Base-by-base conservation (phyloP, 805 yeast species). In the Sugiyamaella qingdaonensis region DNA sequence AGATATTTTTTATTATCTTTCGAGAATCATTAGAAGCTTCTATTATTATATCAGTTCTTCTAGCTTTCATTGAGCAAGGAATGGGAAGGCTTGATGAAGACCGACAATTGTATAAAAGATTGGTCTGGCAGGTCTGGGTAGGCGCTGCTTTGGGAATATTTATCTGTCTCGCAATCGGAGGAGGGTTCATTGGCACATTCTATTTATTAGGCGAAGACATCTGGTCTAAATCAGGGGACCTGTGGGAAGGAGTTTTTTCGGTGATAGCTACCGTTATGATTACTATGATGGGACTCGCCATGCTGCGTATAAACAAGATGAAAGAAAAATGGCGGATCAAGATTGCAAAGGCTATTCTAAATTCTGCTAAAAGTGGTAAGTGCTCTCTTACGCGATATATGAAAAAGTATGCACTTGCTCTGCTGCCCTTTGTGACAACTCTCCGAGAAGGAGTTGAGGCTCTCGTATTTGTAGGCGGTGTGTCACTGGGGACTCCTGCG, bases 361-460 rank as follows among this genome's bases (percentile, higher is more conserved):
- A 82, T 59, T 51, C 60, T 37, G 66, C 61, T 45, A 57, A 57
- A 21, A 55, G 51, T n/a, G 53, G 54, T 18, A 58, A 58, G 29
- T 57, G 56, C 46, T 58, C 58, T 51, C 50, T 69, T 45, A 61
- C 62, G 14, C 54, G 56, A 65, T 70, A 79, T 62, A 61, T 84
- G 2, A 82, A 81, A 68, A 88, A 87, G 70, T 91, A 92, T 69
- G 81, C 91, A 54, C 82, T 92, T 94, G 89, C 90, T 64, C 69
- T 92, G 55, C 78, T 92, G 61, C 97, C 99, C 10, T 87, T 88
- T 62, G 77, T 92, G 67, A 92, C 99, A 31, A 85, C 88, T 58
- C 78, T 92, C 58, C 85, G 99, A 81, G 99, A 92, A 78, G 99
- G 99, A 72, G 78, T 91, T 61, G 97, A 91, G 78, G 96, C 96